Percentiles rank a stretch among this genome's conserved stretches.
phyloP scores from a whole-genome alignment of 2,329 filamentous ascomycete species.

The Tricladium varicosporioides region DNA sequence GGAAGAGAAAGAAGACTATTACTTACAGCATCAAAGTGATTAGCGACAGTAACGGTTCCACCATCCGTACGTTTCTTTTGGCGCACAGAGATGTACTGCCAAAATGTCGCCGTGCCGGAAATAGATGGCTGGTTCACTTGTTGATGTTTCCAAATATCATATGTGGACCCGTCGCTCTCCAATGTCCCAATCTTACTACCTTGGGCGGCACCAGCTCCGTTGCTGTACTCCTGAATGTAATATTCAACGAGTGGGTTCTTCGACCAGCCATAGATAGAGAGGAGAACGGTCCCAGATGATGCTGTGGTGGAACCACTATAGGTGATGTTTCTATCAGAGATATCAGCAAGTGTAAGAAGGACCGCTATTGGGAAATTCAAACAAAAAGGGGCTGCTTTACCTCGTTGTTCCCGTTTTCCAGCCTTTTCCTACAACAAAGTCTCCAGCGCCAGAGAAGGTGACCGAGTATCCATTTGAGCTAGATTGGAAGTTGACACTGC shows the following conservation, averaged over 20 bases:
- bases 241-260: slow-evolving; percentile 54
- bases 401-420: slow-evolving; percentile 14
- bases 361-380: not conserved
- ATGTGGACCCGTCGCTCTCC: slow-evolving; percentile 49
- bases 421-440: slow-evolving; percentile 20
- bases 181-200: slow-evolving; percentile 49
- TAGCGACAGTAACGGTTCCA: slow-evolving; percentile 47
- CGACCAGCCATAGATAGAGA: slow-evolving; percentile 58
- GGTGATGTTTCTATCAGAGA: slow-evolving; percentile 31
- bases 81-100: slow-evolving; percentile 54
- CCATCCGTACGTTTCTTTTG: slow-evolving; percentile 43
- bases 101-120: slow-evolving; percentile 39
- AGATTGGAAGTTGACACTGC: slow-evolving; percentile 17
- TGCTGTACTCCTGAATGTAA: slow-evolving; percentile 55
- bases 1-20: too few relatives aligned
- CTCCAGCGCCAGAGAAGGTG: slow-evolving; percentile 12
- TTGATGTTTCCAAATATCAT: slow-evolving; percentile 41
- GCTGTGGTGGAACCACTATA: slow-evolving; percentile 40
- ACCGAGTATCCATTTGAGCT: slow-evolving; percentile 14
- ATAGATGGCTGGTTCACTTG: slow-evolving; percentile 42
- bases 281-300: slow-evolving; percentile 42
- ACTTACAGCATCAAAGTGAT: slow-evolving; percentile 47
- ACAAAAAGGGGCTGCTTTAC: slow-evolving; percentile 1
- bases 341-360: not conserved
- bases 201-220: slow-evolving; percentile 38